phyloP scores from a whole-genome alignment of 495 filamentous ascomycete species.

The Glarea lozoyensis region DNA sequence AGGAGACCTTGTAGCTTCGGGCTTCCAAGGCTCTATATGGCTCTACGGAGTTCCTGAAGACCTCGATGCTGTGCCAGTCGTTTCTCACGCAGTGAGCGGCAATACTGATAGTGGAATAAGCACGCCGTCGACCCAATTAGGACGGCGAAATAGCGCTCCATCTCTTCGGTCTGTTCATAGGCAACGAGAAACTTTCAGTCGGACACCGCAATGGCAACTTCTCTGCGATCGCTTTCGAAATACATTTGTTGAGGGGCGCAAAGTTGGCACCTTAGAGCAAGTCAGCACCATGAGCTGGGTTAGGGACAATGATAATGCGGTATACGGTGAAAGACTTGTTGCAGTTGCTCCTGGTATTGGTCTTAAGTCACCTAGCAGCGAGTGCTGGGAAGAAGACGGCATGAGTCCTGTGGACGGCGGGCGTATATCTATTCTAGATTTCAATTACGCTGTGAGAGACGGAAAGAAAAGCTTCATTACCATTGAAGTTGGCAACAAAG shows the following conservation, averaged over 20 bases:
- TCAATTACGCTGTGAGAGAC: constrained; percentile 49
- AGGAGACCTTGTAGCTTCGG: constrained; percentile 68
- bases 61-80: constrained; percentile 42
- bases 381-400: constrained; percentile 69
- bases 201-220: constrained; percentile 61
- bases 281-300: constrained; percentile 57
- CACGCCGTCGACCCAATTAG: constrained; percentile 21
- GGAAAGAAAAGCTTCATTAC: constrained; percentile 47
- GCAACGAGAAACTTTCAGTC: constrained; percentile 9
- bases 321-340: constrained; percentile 52
- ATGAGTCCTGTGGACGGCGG: constrained; percentile 75
- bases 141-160: constrained; percentile 19
- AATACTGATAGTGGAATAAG: constrained; percentile 21
- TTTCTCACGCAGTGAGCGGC: constrained; percentile 10
- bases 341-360: constrained; percentile 70
- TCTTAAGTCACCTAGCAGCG: constrained; percentile 41
- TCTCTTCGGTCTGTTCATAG: constrained; percentile 13
- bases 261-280: constrained; percentile 44
- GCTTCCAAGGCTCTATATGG: constrained; percentile 68
- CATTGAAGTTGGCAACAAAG: constrained; percentile 67
- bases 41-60: constrained; percentile 72
- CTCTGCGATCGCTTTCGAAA: constrained; percentile 56
- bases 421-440: constrained; percentile 69
- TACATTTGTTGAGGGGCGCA: constrained; percentile 51
- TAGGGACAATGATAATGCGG: constrained; percentile 33